Percentiles rank a stretch among this genome's conserved stretches.
phyloP scores from a whole-genome alignment of 768 basidiomycete genomes.

The Suillus cothurnatus region DNA sequence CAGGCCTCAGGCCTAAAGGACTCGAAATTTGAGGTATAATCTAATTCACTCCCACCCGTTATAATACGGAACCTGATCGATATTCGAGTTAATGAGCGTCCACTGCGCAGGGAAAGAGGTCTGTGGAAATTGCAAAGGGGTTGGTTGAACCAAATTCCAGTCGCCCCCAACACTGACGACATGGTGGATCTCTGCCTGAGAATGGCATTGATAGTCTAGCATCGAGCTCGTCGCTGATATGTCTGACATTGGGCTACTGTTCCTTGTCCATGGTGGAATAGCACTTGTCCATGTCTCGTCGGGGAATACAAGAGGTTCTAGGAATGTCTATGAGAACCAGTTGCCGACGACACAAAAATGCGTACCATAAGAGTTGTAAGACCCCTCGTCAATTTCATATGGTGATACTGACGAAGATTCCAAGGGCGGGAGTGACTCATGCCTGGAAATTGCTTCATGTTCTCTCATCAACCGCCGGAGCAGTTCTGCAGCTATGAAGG shows the following conservation, averaged over 20 bases:
- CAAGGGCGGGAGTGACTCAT: slow-evolving; percentile 1
- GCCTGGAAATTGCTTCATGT: background rate
- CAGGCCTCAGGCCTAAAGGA: no score
- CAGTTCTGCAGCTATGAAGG: slow-evolving; percentile 7
- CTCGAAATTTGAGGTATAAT: background rate
- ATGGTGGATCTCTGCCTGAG: slow-evolving; percentile 1
- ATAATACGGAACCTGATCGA: slow-evolving; percentile 2
- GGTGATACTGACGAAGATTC: background rate
- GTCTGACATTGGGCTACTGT: slow-evolving; percentile 5
- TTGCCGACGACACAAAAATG: background rate
- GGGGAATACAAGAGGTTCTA: background rate
- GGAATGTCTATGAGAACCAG: background rate
- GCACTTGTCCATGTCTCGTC: slow-evolving; percentile 4
- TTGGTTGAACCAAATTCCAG: slow-evolving; percentile 6
- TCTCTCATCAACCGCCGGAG: slow-evolving; percentile 3
- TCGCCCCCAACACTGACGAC: background rate
- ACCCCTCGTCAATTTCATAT: background rate
- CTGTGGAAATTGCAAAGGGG: slow-evolving; percentile 1
- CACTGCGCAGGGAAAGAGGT: background rate
- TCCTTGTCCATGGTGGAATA: background rate
- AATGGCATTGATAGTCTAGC: background rate
- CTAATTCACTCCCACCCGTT: background rate
- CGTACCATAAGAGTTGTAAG: background rate
- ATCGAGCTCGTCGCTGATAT: slow-evolving; percentile 2
- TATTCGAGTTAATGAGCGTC: background rate